Evolutionary conservation across 2,329 filamentous ascomycete species (phyloP).

Genomic region (Zarea fungicola): DNA sequence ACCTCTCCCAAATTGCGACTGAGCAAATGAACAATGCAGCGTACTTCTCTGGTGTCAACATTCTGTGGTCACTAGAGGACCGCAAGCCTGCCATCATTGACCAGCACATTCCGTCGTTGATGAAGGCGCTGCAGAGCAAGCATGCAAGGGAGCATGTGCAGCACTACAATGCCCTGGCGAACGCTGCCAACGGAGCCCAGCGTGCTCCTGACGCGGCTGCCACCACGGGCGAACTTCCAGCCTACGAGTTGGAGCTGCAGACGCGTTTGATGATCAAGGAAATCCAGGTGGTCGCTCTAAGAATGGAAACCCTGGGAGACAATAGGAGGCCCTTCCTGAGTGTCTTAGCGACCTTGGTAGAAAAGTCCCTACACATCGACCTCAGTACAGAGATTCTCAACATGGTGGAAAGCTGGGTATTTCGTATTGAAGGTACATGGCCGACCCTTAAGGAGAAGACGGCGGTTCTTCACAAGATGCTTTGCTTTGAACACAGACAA

Average conservation of each 20-base stretch:
- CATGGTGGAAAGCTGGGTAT: constrained; percentile 95
- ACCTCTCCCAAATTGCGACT: constrained; percentile 78
- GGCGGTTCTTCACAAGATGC: constrained; percentile 97
- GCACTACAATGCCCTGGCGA: constrained; percentile 58
- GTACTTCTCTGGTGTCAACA: constrained; percentile 84
- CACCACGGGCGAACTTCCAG: constrained; percentile 53
- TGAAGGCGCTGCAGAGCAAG: constrained; percentile 91
- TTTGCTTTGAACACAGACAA: constrained; percentile 81
- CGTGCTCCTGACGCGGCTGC: constrained; percentile 50
- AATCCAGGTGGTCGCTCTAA: constrained; percentile 83
- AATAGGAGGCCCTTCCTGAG: constrained; percentile 90
- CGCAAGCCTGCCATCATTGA: constrained; percentile 85
- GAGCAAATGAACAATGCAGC: constrained; percentile 78
- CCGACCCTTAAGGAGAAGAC: constrained; percentile 98
- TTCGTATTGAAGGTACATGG: constrained; percentile 89
- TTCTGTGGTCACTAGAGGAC: constrained; percentile 85
- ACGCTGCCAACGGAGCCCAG: constrained; percentile 40
- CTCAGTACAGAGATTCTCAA: constrained; percentile 89
- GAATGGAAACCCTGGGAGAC: constrained; percentile 90
- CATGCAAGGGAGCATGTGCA: constrained; percentile 90
- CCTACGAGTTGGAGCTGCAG: constrained; percentile 81
- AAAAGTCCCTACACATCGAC: constrained; percentile 82
- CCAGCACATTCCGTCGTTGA: constrained; percentile 76
- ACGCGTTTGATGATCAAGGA: constrained; percentile 90
- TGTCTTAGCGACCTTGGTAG: constrained; percentile 88